Percentiles rank a stretch among this genome's conserved stretches.
phyloP scores from a whole-genome alignment of 495 filamentous ascomycete species.

The Cercophora sp. region DNA sequence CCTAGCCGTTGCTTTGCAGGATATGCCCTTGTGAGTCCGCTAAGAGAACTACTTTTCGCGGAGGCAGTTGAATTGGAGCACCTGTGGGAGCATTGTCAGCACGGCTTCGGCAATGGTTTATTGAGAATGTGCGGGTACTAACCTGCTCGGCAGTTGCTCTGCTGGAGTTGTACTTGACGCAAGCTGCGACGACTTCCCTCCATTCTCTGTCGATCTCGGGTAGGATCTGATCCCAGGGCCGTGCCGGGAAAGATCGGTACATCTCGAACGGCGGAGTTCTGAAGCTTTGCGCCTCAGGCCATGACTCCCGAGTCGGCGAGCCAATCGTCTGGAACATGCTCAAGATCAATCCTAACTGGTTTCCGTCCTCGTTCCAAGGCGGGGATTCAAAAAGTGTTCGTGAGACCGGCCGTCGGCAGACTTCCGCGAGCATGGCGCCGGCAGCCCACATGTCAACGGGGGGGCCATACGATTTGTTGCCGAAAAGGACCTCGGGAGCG shows the following conservation, averaged over 20 bases:
- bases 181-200: conserved; percentile 15
- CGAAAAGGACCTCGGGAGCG: conserved; percentile 87
- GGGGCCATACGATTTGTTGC: conserved; percentile 63
- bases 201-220: conserved; percentile 13
- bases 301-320: conserved; percentile 69
- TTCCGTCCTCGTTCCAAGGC: conserved; percentile 73
- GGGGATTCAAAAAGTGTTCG: conserved; percentile 68
- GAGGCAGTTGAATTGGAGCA: not conserved
- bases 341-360: conserved; percentile 82
- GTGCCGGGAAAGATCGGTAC: conserved; percentile 42
- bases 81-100: too few species aligned
- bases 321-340: conserved; percentile 88
- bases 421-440: conserved; percentile 77
- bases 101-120: not conserved
- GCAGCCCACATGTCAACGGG: conserved; percentile 86
- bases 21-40: too few species aligned
- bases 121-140: too few species aligned
- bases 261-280: conserved; percentile 52
- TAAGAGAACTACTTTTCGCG: too few species aligned
- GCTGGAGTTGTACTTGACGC: conserved; percentile 16
- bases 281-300: conserved; percentile 60
- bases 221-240: conserved; percentile 18
- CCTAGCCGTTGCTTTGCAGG: too few species aligned
- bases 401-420: conserved; percentile 43
- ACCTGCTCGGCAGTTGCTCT: conserved; percentile 19